Conservation (phyloP, 2,329 filamentous ascomycete genomes). For the Beauveria brongniartii region DNA sequence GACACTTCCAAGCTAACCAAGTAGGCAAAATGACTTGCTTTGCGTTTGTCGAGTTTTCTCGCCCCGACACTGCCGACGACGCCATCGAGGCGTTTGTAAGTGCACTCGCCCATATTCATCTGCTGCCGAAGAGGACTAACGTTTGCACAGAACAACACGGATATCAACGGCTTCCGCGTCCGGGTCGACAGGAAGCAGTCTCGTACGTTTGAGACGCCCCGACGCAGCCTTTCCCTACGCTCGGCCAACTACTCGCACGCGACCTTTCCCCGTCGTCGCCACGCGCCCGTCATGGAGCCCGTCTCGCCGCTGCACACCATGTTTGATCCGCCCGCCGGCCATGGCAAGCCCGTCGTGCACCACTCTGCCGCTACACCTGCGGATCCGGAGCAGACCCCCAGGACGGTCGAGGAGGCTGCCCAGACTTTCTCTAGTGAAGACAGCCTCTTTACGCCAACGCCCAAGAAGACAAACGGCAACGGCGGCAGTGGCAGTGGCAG, state of each 20-base stretch:
- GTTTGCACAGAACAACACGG: slow-evolving; percentile 23
- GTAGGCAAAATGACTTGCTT: slow-evolving; percentile 20
- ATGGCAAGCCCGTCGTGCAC: background rate
- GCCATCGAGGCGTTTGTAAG: slow-evolving; percentile 31
- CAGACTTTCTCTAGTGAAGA: background rate
- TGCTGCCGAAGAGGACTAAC: background rate
- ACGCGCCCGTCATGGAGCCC: background rate
- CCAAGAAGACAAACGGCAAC: background rate
- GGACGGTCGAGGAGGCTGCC: background rate
- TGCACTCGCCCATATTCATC: background rate
- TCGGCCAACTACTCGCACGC: slow-evolving; percentile 5
- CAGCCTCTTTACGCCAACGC: slow-evolving; percentile 1
- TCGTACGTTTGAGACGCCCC: slow-evolving; percentile 16
- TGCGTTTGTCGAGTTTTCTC: slow-evolving; percentile 33
- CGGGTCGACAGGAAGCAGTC: slow-evolving; percentile 31
- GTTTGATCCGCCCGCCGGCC: background rate
- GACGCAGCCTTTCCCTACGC: slow-evolving; percentile 8
- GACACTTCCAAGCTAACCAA: slow-evolving; percentile 12
- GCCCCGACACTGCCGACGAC: slow-evolving; percentile 28
- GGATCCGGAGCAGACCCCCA: background rate
- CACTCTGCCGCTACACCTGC: background rate
- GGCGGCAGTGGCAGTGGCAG: background rate
- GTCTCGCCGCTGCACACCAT: slow-evolving; percentile 7
- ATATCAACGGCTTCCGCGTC: slow-evolving; percentile 24
- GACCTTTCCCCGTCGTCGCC: slow-evolving; percentile 10